phyloP scores from a whole-genome alignment of 2,329 filamentous ascomycete genomes.

The Trichothecium sympodiale region DNA sequence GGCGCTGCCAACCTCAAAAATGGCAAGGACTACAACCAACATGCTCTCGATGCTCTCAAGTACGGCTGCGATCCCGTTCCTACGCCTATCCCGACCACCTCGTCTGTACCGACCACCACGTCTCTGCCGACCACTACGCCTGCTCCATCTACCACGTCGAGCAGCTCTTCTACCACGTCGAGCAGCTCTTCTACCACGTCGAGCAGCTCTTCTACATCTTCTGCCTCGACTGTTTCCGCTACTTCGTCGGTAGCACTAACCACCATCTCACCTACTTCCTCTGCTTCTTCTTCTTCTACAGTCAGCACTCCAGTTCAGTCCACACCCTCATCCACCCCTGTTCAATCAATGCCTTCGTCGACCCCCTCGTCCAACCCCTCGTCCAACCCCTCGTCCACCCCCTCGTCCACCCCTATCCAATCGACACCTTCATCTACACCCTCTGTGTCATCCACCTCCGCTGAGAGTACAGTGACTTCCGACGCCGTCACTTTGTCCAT shows the following conservation, averaged over 20 bases:
- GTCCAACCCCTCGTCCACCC: slow-evolving; percentile 1
- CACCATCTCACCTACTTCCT: slow-evolving; percentile 3
- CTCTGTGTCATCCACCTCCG: slow-evolving; percentile 2
- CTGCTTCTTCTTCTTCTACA: slow-evolving; percentile 2
- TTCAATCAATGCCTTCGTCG: slow-evolving; percentile 3
- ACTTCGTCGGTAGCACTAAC: slow-evolving; percentile 1
- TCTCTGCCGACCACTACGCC: slow-evolving; percentile 7
- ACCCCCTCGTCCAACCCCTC: slow-evolving; percentile 6
- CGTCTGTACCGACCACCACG: slow-evolving; percentile 5
- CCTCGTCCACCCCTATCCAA: slow-evolving; percentile 1
- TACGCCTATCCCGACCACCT: slow-evolving; percentile 14
- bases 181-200: slow-evolving; percentile 4
- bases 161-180: slow-evolving; percentile 3
- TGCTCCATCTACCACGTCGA: slow-evolving; percentile 7
- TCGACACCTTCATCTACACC: slow-evolving; percentile 2
- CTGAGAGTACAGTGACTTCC: slow-evolving; percentile 1
- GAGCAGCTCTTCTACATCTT: background rate
- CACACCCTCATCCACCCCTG: slow-evolving; percentile 1
- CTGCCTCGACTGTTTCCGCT: background rate
- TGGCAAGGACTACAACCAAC: slow-evolving; percentile 25
- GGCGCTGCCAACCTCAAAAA: slow-evolving; percentile 18
- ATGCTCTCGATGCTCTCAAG: slow-evolving; percentile 23
- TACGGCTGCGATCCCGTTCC: slow-evolving; percentile 22
- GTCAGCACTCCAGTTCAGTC: slow-evolving; percentile 3
- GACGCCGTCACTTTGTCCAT: background rate